A percentile compares a stretch with the other conserved stretches of the same genome.
Conservation (phyloP, 2,329 filamentous ascomycete species). For the Cadophora malorum region DNA sequence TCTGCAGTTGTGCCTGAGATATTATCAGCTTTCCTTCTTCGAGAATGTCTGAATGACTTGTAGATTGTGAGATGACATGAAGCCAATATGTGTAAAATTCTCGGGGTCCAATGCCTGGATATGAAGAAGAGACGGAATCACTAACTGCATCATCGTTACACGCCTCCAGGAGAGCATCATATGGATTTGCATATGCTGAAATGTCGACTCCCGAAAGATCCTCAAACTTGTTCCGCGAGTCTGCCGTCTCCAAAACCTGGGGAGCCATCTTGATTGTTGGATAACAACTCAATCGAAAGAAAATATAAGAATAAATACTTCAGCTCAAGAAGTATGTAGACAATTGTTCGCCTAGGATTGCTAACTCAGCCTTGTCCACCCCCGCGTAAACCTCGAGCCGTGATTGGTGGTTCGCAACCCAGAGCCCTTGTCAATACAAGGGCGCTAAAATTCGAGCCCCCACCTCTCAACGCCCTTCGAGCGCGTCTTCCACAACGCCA, state of each 20-base stretch:
- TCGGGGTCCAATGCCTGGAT: neutral
- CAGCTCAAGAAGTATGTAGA: neutral
- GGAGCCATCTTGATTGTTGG: slow-evolving; percentile 16
- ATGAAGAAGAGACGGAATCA: neutral
- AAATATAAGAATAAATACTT: neutral
- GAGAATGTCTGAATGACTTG: neutral
- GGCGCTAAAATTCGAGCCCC: neutral
- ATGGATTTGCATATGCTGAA: slow-evolving; percentile 41
- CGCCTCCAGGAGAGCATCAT: slow-evolving; percentile 46
- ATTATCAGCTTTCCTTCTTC: neutral
- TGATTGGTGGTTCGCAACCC: neutral
- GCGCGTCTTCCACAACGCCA: neutral
- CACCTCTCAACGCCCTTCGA: neutral
- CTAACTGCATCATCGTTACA: slow-evolving; percentile 44
- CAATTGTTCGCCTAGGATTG: neutral
- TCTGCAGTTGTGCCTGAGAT: slow-evolving; percentile 41
- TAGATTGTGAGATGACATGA: neutral
- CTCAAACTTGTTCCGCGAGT: slow-evolving; percentile 44
- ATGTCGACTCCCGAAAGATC: slow-evolving; percentile 45
- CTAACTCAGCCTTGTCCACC: neutral
- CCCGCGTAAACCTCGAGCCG: neutral
- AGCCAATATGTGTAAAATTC: neutral
- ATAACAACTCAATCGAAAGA: neutral
- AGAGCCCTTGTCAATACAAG: neutral
- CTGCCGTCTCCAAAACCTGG: slow-evolving; percentile 29